Percentiles rank a stretch among this genome's conserved stretches.
These are phyloP conservation scores for Dothiorella sarmentorum DNA, from an alignment of 2,329 filamentous ascomycete genomes.

Conservation along the genomic window DNA sequence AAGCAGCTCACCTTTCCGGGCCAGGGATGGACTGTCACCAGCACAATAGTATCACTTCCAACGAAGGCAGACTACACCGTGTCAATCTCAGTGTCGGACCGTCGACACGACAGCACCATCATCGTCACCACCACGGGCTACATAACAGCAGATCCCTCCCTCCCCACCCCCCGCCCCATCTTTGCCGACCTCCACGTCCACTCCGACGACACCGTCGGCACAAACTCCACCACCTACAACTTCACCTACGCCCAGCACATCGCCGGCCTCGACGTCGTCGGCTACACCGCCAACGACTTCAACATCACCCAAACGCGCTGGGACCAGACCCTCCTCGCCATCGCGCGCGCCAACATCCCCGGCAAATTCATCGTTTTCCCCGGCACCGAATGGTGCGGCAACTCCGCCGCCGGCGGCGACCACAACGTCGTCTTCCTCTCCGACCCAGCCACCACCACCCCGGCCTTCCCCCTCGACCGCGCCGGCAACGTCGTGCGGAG, in stretches of 20 bases:
- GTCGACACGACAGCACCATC: not conserved
- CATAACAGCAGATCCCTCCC: slow-evolving; percentile 20
- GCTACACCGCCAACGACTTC: slow-evolving; percentile 42
- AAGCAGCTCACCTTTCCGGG: not conserved
- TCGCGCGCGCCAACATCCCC: slow-evolving; percentile 25
- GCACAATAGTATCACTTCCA: not conserved
- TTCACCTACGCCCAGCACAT: slow-evolving; percentile 37
- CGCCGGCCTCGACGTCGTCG: slow-evolving; percentile 37
- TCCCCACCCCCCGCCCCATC: slow-evolving; percentile 26
- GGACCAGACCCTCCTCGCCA: slow-evolving; percentile 26
- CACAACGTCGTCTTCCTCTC: slow-evolving; percentile 38
- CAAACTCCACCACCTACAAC: slow-evolving; percentile 36
- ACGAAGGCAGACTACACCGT: not conserved
- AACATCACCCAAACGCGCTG: slow-evolving; percentile 36
- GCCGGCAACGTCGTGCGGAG: slow-evolving; percentile 35
- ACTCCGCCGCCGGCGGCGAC: slow-evolving; percentile 30
- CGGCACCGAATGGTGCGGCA: slow-evolving; percentile 38
- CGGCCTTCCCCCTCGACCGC: slow-evolving; percentile 33
- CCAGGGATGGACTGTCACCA: not conserved
- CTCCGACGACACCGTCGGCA: slow-evolving; percentile 39
- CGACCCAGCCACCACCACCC: slow-evolving; percentile 24
- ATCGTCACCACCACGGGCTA: not conserved
- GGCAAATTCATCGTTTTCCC: slow-evolving; percentile 33
- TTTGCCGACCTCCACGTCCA: slow-evolving; percentile 39
- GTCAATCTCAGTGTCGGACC: not conserved